Base-by-base conservation (phyloP, 1,284 basidiomycete genomes). In the Cutaneotrichosporon arboriforme region DNA sequence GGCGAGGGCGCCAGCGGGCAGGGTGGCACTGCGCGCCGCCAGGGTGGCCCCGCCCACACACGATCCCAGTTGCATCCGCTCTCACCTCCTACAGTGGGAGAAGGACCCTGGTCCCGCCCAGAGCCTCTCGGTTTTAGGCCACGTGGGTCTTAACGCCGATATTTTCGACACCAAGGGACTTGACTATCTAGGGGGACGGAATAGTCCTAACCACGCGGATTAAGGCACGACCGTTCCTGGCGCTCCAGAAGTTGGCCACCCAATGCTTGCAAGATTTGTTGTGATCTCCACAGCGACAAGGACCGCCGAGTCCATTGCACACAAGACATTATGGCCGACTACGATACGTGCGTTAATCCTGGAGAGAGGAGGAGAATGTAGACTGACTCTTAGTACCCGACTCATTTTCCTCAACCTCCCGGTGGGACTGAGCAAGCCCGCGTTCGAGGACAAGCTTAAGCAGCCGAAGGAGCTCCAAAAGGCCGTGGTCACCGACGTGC, bases 331-430 rank as follows among this genome's bases (percentile, higher is more conserved):
- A 31, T 31, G 26, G 26, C 10, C 26, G 26, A 10, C 26, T 31
- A 31, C 39, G 22, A n/a, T 20, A 42, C 42, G 40, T 42, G 20
- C 13, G 43, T 45, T 4, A 14, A 18, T 33, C 2, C 26, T 10
- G 26, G 5, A 10, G 7, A 31, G 5, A 31, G 26, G 26, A 10
- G 7, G 26, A 31, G 5, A 10, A 31, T 31, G n/a, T n/a, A n/a
- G n/a, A 31, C 53, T 55, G 4, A 55, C 51, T 23, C 26, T 54
- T 72, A 68, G 89, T 94, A n/a, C 93, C 14, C 87, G 94, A 44
- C 82, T 98, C 42, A 88, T 98, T 52, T 79, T 97, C 45, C 91
- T 90, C 66, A 91, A 91, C 65, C 77, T 98, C 1, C 92, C 93
- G 0, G 68, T 83, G 85, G 90, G 66, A 51, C 22, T 65, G 59